Base-by-base conservation (phyloP, 2,329 filamentous ascomycete genomes). In the Pseudogymnoascus verrucosus region DNA sequence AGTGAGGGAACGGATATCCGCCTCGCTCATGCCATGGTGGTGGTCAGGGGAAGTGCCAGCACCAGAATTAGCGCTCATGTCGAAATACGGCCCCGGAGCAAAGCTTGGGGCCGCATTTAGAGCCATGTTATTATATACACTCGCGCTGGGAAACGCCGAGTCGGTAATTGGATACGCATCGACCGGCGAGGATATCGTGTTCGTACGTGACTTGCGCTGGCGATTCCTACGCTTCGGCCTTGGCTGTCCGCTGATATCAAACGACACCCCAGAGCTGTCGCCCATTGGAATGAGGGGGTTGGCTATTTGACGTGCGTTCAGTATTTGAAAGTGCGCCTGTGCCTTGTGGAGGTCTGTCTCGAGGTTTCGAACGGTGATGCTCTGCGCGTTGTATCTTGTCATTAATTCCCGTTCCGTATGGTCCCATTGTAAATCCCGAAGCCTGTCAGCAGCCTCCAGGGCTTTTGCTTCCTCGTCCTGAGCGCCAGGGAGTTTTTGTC, bases 401-500 rank as follows among this genome's bases (percentile, higher is more conserved):
- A 65, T 63, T 19, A 72, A 61, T 10, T 68, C 67, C 63, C 67
- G 65, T 59, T 71, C 69, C 10, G 60, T 70, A n/a, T 37, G 59
- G 28, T 72, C 70, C 73, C 73, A 76, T 34, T 74, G 70, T 31
- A 63, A 21, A 64, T 74, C 72, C 36, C 70, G 67, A 62, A 70
- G 67, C 62, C 65, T 68, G 23, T 73, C 71, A 2, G 64, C 65
- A 31, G 65, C 67, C 66, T 73, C 73, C 19, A 65, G 66, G 26
- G 67, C 67, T 51, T 66, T 67, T 12, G 71, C 69, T 61, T 71
- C 72, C 12, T 85, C 83, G 54, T 84, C 81, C 63, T 86, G 81
- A n/a, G 79, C 83, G 14, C 82, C 86, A 1, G 84, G 82, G 11
- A 85, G 79, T 63, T 82, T 83, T 73, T 88, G 88, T 60, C 86